A percentile compares a stretch with the other conserved stretches of the same genome.
Conservation (phyloP, 2,329 filamentous ascomycete genomes). For the Coniochaeta pulveracea region DNA sequence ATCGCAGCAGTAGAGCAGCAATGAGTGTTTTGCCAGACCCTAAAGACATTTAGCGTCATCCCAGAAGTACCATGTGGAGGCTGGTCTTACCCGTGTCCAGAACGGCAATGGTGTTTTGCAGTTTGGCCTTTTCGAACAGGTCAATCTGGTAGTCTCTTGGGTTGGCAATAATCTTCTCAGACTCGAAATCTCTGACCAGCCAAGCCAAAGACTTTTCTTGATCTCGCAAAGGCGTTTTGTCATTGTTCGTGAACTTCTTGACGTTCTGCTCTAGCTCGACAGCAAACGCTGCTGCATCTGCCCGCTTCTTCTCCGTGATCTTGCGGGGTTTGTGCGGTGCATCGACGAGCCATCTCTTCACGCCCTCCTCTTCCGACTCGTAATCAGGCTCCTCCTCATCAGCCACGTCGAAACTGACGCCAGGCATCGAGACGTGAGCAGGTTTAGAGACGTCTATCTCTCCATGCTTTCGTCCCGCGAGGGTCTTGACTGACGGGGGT, state of each 20-base stretch:
- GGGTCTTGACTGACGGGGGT: too few species aligned
- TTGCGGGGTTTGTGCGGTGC: slow-evolving; percentile 19
- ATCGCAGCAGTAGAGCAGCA: slow-evolving; percentile 70
- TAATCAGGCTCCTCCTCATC: slow-evolving; percentile 5
- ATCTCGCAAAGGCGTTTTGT: slow-evolving; percentile 13
- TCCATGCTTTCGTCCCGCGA: too few species aligned
- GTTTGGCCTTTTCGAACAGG: slow-evolving; percentile 77
- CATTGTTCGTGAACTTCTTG: slow-evolving; percentile 20
- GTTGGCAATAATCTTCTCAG: slow-evolving; percentile 53
- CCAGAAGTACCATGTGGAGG: too few species aligned
- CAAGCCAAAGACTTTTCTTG: slow-evolving; percentile 19
- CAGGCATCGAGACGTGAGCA: too few species aligned
- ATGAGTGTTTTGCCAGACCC: slow-evolving; percentile 96
- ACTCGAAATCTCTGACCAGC: slow-evolving; percentile 24
- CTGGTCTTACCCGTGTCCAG: slow-evolving; percentile 61
- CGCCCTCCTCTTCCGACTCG: slow-evolving; percentile 15
- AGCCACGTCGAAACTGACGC: background rate
- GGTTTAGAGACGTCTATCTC: too few species aligned
- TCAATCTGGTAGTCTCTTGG: slow-evolving; percentile 88
- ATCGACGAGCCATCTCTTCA: slow-evolving; percentile 15
- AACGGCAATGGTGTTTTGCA: slow-evolving; percentile 82
- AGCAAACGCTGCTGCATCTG: slow-evolving; percentile 38
- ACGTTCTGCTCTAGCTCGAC: slow-evolving; percentile 26
- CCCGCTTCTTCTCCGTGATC: slow-evolving; percentile 34
- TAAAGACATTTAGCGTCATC: slow-evolving; percentile 18